Evolutionary conservation across 2,329 filamentous ascomycete species (phyloP), one percentile per base, ranked within the genome.

Genomic region (Fonsecaea monophora): DNA sequence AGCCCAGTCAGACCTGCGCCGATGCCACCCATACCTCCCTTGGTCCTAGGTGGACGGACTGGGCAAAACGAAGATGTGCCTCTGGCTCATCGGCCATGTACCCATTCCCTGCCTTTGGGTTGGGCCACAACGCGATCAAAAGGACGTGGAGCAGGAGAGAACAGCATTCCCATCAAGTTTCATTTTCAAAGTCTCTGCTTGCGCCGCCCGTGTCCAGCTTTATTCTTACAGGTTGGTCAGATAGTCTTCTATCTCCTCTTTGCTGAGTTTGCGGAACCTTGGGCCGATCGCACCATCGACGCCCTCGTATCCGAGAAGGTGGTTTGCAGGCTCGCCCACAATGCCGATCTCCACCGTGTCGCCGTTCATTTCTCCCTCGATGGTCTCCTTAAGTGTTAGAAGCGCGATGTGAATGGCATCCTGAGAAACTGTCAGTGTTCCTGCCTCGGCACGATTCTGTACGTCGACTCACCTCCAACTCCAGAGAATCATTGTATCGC

Each of bases 261-360:
- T 93, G 75, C 88, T 97, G 81, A 99, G 84, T 86, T 97, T 96
- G 81, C 93, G 87, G 87, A 97, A 97, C 70, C 93, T 87, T 66
- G 93, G 93, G 53, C 93, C 93, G 73, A 89, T 87, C 21, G 92
- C 91, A 69, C 91, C 92, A 76, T 94, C 90, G 10, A 96, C 92
- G 68, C 93, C 93, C 79, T 96, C 93, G 69, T 93, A 91, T 58
- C 95, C 95, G 68, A 99, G 87, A 54, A 99, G 85, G 78, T 97
- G 91, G 78, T 99, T 89, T 73, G 95, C 95, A 64, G 95, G 95
- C 53, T 94, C 92, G 34, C 95, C 95, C 73, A 99, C 92, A 74
- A 99, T 98, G 93, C 92, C 94, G 80, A 99, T 97, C 82, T 99
- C 95, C 71, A 99, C 96, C 37, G 94, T 97, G 79, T 98, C 94